These are phyloP conservation scores for Didymellaceae sp. DNA, from an alignment of 2,329 filamentous ascomycete genomes.

Conservation along the genomic window DNA sequence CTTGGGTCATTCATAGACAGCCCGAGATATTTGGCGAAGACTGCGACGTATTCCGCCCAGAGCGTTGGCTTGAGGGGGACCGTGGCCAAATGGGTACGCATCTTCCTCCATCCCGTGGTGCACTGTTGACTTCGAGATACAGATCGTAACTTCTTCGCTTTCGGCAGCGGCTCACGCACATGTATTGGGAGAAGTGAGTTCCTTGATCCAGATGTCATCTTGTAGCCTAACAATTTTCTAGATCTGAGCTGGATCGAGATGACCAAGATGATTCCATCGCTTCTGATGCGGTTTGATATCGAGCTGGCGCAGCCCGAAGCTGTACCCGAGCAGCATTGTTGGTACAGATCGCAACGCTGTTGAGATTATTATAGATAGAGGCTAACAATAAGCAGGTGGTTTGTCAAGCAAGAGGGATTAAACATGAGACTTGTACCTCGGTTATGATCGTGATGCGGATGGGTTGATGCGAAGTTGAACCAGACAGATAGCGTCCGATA, in stretches of 20 bases:
- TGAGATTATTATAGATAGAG: too few species aligned
- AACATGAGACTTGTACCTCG: constrained; percentile 1
- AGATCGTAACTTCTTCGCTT: constrained; percentile 24
- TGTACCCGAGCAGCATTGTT: constrained; percentile 13
- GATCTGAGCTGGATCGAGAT: constrained; percentile 44
- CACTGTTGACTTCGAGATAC: background rate
- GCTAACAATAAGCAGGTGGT: background rate
- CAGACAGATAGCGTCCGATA: too few species aligned
- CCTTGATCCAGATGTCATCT: too few species aligned
- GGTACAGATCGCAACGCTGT: background rate
- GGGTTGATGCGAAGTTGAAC: too few species aligned
- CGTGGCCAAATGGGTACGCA: constrained; percentile 14
- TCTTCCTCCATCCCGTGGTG: background rate
- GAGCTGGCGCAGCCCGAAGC: constrained; percentile 35
- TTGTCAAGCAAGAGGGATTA: constrained; percentile 4
- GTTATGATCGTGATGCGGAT: too few species aligned
- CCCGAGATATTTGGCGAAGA: constrained; percentile 23
- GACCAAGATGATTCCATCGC: constrained; percentile 42
- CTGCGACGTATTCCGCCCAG: constrained; percentile 22
- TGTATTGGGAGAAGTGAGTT: constrained; percentile 22
- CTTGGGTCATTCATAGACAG: constrained; percentile 26
- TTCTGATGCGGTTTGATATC: constrained; percentile 45
- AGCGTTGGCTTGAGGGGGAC: constrained; percentile 22
- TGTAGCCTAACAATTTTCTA: background rate
- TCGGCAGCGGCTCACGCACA: constrained; percentile 16